Evolutionary conservation across 768 basidiomycete species (phyloP).

Genomic region (Russula brevipes): DNA sequence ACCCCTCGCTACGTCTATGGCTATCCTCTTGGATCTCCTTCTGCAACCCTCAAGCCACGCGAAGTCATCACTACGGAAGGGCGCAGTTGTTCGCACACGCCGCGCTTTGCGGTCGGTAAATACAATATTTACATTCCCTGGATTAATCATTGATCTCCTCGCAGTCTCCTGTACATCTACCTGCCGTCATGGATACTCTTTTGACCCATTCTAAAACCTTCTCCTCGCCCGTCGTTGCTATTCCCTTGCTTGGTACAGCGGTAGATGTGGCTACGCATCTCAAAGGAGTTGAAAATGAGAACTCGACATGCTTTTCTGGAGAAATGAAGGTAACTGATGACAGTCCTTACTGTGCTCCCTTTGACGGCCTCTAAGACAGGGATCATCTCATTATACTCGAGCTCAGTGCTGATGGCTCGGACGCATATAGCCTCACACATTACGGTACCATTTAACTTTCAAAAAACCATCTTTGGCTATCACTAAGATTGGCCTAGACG

Average conservation of each 20-base stretch:
- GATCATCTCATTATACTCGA: conserved; percentile 56
- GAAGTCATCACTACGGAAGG: conserved; percentile 56
- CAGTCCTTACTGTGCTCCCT: neutral
- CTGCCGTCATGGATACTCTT: conserved; percentile 48
- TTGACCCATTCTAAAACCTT: conserved; percentile 48
- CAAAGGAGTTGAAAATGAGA: conserved; percentile 47
- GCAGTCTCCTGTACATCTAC: conserved; percentile 42
- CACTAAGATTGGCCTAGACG: conserved; percentile 32
- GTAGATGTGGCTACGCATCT: conserved; percentile 68
- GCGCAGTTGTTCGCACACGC: conserved; percentile 55
- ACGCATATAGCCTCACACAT: conserved; percentile 52
- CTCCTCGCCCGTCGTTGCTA: conserved; percentile 37
- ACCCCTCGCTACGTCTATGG: conserved; percentile 50
- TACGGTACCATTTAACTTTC: conserved; percentile 39
- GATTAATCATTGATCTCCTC: neutral
- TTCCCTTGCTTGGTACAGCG: conserved; percentile 60
- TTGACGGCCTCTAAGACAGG: conserved; percentile 39
- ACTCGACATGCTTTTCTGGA: conserved; percentile 40
- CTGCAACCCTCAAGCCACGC: conserved; percentile 47
- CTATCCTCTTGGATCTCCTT: conserved; percentile 54
- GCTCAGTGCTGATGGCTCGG: conserved; percentile 63
- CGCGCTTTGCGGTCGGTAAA: conserved; percentile 63
- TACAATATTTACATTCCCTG: conserved; percentile 4
- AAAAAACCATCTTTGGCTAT: neutral
- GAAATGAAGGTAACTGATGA: conserved; percentile 41